Evolutionary conservation across 768 basidiomycete genomes (phyloP), one percentile per base, ranked within the genome.

Genomic region (Rubroboletus satanas): DNA sequence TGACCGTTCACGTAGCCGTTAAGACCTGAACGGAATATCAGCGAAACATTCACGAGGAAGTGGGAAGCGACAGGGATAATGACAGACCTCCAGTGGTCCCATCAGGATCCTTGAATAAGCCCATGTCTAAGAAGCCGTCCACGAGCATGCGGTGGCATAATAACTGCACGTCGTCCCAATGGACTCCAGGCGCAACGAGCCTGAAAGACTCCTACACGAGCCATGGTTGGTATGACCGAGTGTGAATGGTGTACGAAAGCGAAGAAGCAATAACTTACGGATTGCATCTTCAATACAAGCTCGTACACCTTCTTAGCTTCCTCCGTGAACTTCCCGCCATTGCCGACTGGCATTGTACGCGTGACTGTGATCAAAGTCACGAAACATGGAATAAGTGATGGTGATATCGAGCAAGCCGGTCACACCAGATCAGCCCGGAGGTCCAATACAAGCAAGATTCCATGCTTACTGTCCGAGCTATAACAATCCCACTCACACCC

Each of bases 321-420:
- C 7, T 82, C 72, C 0, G 91, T 88, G 69, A 95, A 98, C 64
- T 82, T 88, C 0, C 96, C 96, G 3, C 87, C 86, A 63, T 98
- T 98, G 0, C 96, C 96, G n/a, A 97, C 83, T 14, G 91, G 90
- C 78, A 89, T 92, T 0, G 89, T 91, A 9, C 90, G 85, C 2
- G 90, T 86, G 58, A 85, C 71, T 85, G 55, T 79, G 76, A 15
- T 75, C 74, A 45, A 77, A 76, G 59, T 72, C 71, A 49, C 69
- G 61, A n/a, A 23, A 18, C 37, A 7, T 29, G 33, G 36, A 38
- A 17, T 48, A 29, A 49, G 18, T 9, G 6, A 18, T 5, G 7
- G 32, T 15, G 7, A 43, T 26, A 21, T 29, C 33, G 23, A 44
- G 28, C 6, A 33, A 37, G 7, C 4, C 8, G 5, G 7, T 15